Conservation (phyloP, 1,139 yeast species). For the Yamadazyma epiphylla region DNA sequence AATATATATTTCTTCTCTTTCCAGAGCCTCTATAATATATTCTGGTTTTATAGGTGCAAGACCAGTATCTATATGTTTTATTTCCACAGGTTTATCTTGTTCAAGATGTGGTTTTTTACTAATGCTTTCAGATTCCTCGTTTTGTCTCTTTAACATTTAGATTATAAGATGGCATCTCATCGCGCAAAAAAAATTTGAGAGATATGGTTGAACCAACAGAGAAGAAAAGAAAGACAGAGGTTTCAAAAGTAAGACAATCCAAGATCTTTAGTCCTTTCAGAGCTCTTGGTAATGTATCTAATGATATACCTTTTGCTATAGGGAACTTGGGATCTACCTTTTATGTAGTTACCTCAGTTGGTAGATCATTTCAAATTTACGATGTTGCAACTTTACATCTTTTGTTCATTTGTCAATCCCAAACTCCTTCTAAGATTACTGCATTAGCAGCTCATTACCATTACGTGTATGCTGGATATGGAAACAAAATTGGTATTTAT, state of each 20-base stretch:
- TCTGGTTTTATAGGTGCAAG: conserved; percentile 67
- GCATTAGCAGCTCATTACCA: conserved; percentile 80
- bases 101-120: conserved; percentile 21
- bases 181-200: conserved; percentile 1
- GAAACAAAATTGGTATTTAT: conserved; percentile 68
- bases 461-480: conserved; percentile 76
- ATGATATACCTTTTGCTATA: conserved; percentile 78
- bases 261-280: conserved; percentile 45
- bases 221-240: conserved; percentile 25
- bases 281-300: conserved; percentile 64
- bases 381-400: conserved; percentile 87
- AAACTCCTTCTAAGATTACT: conserved; percentile 67
- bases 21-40: conserved; percentile 30
- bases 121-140: conserved; percentile 15
- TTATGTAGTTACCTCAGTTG: conserved; percentile 86
- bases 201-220: conserved; percentile 29
- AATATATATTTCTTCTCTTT: conserved; percentile 34
- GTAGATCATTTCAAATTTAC: conserved; percentile 84
- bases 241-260: conserved; percentile 16
- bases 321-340: conserved; percentile 88
- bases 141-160: conserved; percentile 14
- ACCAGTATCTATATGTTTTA: conserved; percentile 33
- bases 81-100: conserved; percentile 5
- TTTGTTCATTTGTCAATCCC: conserved; percentile 80
- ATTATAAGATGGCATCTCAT: background rate